Percentiles rank a stretch among this genome's conserved stretches.
Evolutionary conservation across 108 stramenopile genomes (phyloP).

Genomic region (Ochromonas danica): DNA sequence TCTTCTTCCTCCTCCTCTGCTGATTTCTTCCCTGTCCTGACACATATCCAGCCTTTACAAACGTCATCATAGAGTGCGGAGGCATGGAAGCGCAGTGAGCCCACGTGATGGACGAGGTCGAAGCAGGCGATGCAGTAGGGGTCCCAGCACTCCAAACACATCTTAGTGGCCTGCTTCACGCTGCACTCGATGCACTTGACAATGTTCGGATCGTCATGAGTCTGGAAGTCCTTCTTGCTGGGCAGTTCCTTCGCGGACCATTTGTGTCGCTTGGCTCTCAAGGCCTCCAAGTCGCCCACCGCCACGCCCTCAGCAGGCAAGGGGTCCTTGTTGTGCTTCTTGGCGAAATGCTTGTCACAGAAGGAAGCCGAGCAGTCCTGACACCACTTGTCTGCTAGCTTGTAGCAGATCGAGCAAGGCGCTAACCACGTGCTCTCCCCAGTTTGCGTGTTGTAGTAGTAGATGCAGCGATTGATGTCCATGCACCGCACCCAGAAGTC

Average conservation of each 20-base stretch:
- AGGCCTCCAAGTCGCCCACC: too few relatives aligned
- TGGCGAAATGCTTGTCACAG: constrained; percentile 5
- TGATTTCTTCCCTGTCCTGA: not conserved
- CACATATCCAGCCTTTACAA: not conserved
- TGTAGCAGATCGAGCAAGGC: constrained; percentile 18
- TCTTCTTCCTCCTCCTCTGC: not conserved
- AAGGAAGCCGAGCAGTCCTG: not conserved
- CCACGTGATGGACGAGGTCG: not conserved
- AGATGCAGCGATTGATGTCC: not conserved
- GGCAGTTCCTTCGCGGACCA: not conserved
- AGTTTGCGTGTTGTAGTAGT: constrained; percentile 28
- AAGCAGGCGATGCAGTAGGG: constrained; percentile 7
- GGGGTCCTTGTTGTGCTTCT: not conserved
- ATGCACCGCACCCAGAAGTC: constrained; percentile 10
- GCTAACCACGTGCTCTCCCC: constrained; percentile 18
- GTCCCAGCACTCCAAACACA: constrained; percentile 32
- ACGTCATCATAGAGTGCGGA: not conserved
- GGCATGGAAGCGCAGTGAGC: not conserved
- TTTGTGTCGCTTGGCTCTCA: too few relatives aligned
- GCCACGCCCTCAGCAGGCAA: not conserved
- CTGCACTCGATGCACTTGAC: not conserved
- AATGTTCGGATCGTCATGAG: not conserved
- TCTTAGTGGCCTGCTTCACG: not conserved
- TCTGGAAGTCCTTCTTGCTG: not conserved
- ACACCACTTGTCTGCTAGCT: not conserved